Evolutionary conservation across 2,329 filamentous ascomycete genomes (phyloP), one percentile per base, ranked within the genome.

Genomic region (Alternaria triticina): DNA sequence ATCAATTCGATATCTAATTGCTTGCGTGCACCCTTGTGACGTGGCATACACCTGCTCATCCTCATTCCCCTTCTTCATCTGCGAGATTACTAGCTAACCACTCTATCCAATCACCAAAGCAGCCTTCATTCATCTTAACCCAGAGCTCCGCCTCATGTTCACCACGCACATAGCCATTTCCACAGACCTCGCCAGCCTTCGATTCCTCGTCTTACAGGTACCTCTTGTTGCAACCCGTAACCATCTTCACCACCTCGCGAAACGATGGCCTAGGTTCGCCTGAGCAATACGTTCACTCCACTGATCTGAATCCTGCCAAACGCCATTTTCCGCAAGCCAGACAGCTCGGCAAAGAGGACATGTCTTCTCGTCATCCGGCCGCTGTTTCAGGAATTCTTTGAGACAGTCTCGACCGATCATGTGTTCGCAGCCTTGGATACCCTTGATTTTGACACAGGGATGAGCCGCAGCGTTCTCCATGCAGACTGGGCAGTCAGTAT

Each of bases 281-380:
- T 8, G n/a, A 20, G 25, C 27, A 30, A n/a, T 50, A 28, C 9
- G 30, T 13, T 28, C 17, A 25, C 28, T 15, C 30, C 17, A 54
- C 20, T 54, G 28, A 20, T 22, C 30, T 1, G 30, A 28, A 20
- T 46, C 54, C 2, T 46, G 23, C 40, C 25, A 56, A 3, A 56
- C 27, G 2, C 54, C 54, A n/a, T 28, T 27, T 1, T 45, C 12
- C 7, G 17, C 17, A 45, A 56, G 33, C 54, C 54, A 56, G 2
- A 25, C 22, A 25, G 54, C 54, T 20, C 54, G 15, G 9, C 57
- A 59, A 12, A 54, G 44, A n/a, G 57, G 57, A 36, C 57, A 59
- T 10, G 20, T 22, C 47, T 33, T 54, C 13, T n/a, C 28, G n/a
- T 4, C 13, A 22, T 33, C 36, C 6, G 23, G 12, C 0, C 27